A percentile compares a stretch with the other conserved stretches of the same genome.
Conservation (phyloP, 2,329 filamentous ascomycete species). For the Fonsecaea erecta region DNA sequence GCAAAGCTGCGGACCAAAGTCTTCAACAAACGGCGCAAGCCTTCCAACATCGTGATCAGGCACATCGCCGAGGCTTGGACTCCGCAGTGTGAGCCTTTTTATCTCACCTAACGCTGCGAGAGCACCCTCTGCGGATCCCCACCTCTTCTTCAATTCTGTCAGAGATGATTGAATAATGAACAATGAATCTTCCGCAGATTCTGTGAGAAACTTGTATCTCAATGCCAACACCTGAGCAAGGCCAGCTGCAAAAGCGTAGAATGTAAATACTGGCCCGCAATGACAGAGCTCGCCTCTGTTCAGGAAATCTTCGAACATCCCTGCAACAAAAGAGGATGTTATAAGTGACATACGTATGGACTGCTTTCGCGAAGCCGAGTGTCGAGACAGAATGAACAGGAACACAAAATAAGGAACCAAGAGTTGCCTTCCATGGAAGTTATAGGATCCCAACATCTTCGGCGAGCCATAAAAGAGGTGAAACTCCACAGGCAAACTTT, state of each 20-base stretch:
- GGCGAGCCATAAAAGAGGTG: constrained; percentile 22
- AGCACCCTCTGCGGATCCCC: constrained; percentile 22
- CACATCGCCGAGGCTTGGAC: background rate
- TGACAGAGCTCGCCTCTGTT: constrained; percentile 43
- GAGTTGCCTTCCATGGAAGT: constrained; percentile 26
- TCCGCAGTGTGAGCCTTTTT: constrained; percentile 9
- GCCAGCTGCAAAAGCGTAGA: constrained; percentile 23
- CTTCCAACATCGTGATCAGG: background rate
- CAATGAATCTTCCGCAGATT: constrained; percentile 14
- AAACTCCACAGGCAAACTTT: constrained; percentile 31
- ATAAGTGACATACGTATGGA: constrained; percentile 46
- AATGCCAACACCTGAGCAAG: constrained; percentile 16
- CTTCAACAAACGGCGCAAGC: constrained; percentile 18
- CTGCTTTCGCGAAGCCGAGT: constrained; percentile 40
- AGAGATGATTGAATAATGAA: constrained; percentile 17
- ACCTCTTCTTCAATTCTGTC: constrained; percentile 15
- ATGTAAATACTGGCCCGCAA: constrained; percentile 22
- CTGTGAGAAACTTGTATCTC: constrained; percentile 2
- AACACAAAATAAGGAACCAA: constrained; percentile 28
- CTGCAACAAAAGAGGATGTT: constrained; percentile 49
- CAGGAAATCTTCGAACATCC: constrained; percentile 50
- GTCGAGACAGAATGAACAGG: constrained; percentile 40
- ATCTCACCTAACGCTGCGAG: constrained; percentile 13
- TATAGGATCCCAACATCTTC: constrained; percentile 14
- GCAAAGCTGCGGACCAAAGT: constrained; percentile 23